Base-by-base conservation (phyloP, 2,329 filamentous ascomycete genomes). In the Diaporthe helianthi region DNA sequence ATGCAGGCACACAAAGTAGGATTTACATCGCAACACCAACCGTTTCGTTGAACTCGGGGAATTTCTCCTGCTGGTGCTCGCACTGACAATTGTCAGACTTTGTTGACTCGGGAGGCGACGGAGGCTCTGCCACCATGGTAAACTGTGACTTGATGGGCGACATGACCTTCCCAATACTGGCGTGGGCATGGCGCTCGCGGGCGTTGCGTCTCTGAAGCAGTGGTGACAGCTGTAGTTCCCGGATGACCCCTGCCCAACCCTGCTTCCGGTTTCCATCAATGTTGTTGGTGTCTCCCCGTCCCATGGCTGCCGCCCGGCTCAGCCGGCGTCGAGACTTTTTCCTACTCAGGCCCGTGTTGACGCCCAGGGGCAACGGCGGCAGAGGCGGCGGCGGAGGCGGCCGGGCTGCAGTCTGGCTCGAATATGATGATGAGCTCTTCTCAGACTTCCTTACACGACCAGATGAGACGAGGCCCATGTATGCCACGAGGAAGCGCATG, bases 401-500 rank as follows among this genome's bases (percentile, higher is more conserved):
- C 63, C 29, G 58, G 74, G 74, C 22, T 78, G 75, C 38, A 19
- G 29, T 31, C 70, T 38, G 71, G 78, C 65, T 71, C 15, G 13
- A 2, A 9, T 33, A 63, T 74, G 65, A 63, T 74, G 65, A 76
- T 76, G 46, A 73, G 44, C 13, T 12, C 31, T 24, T 81, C 68
- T 79, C 78, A 1, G 73, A 63, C 9, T 67, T 71, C 67, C 73
- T 73, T 31, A 78, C 73, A 26, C 78, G 68, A 72, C 77, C 66
- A 70, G 77, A 67, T 76, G 58, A 81, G 64, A 90, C 82, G 71
- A 89, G 83, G 72, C 87, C 86, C 86, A 90, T 87, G 77, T 89
- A 89, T 36, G 89, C 83, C 41, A 90, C 87, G 33, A 90, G 79
- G 76, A 90, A 90, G 71, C 88, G 85, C 86, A 89, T 89, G 75